A percentile compares a stretch with the other conserved stretches of the same genome.
Conservation (phyloP, 2,329 filamentous ascomycete species). For the Leptographium flavum region DNA sequence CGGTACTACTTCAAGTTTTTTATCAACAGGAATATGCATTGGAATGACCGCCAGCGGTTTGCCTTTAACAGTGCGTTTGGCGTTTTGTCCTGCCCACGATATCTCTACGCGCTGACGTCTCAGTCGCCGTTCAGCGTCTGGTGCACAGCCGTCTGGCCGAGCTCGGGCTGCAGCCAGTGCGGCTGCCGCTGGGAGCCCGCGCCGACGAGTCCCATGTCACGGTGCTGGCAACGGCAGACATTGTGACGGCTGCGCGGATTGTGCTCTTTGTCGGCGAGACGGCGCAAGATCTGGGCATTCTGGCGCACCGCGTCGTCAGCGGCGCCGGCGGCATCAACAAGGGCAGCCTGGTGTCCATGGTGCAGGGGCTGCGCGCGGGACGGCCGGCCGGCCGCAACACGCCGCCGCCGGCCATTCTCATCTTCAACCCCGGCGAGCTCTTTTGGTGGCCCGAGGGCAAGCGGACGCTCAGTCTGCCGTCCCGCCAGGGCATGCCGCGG, state of each 20-base stretch:
- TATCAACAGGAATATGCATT: slow-evolving; percentile 56
- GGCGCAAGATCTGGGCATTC: slow-evolving; percentile 56
- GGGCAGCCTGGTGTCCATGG: slow-evolving; percentile 56
- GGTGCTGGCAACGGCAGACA: slow-evolving; percentile 45
- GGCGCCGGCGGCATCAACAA: slow-evolving; percentile 50
- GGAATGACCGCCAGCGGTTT: slow-evolving; percentile 63
- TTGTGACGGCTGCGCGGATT: slow-evolving; percentile 45
- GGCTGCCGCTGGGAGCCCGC: slow-evolving; percentile 42
- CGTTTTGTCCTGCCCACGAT: not conserved
- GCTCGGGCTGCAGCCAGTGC: slow-evolving; percentile 44
- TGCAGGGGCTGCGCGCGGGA: slow-evolving; percentile 25
- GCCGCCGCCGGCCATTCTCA: slow-evolving; percentile 43
- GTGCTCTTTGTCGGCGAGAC: slow-evolving; percentile 63
- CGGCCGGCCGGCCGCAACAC: slow-evolving; percentile 11
- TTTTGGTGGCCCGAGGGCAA: slow-evolving; percentile 57
- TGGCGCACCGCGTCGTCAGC: slow-evolving; percentile 54
- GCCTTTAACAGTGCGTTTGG: slow-evolving; percentile 51
- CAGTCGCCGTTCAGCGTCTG: slow-evolving; percentile 48
- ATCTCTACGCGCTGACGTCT: not conserved
- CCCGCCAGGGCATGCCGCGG: slow-evolving; percentile 45
- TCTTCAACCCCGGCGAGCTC: slow-evolving; percentile 67
- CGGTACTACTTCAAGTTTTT: slow-evolving; percentile 62
- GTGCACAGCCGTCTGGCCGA: slow-evolving; percentile 46
- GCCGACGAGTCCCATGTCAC: slow-evolving; percentile 44
- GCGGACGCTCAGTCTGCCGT: slow-evolving; percentile 42